Evolutionary conservation across 1,284 basidiomycete genomes (phyloP).

Genomic region (Sutorius eximius): DNA sequence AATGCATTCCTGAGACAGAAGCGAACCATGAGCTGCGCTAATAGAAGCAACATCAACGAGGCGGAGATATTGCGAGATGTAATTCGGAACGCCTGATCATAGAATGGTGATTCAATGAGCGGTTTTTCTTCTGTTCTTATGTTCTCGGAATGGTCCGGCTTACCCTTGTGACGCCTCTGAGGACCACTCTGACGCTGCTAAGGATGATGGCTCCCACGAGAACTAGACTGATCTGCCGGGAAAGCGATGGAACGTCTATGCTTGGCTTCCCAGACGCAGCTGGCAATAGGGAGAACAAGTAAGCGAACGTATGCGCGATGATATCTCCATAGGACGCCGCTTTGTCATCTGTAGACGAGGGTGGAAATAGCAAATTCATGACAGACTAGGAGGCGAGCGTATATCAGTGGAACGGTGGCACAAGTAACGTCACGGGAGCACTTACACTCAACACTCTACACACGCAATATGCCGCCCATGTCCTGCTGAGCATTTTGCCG

Average conservation of each 20-base stretch:
- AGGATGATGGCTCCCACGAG: conserved; percentile 74
- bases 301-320: conserved; percentile 56
- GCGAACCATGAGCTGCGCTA: conserved; percentile 77
- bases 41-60: conserved; percentile 67
- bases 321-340: conserved; percentile 55
- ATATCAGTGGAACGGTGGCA: conserved; percentile 15
- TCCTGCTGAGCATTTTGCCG: conserved; percentile 49
- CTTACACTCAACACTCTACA: conserved; percentile 64
- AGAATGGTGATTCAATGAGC: neutral
- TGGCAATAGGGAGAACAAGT: conserved; percentile 49
- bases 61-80: conserved; percentile 67
- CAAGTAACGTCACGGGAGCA: conserved; percentile 18
- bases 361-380: conserved; percentile 54
- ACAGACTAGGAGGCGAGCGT: conserved; percentile 44
- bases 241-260: conserved; percentile 46
- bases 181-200: conserved; percentile 64
- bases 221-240: conserved; percentile 65
- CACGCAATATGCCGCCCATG: conserved; percentile 70
- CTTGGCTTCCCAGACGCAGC: conserved; percentile 16
- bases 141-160: conserved; percentile 24
- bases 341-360: conserved; percentile 39
- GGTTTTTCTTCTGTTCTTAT: neutral
- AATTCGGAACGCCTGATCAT: conserved; percentile 53
- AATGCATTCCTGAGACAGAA: conserved; percentile 12
- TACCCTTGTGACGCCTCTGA: conserved; percentile 64